Evolutionary conservation across 139 green algal species (phyloP).

Genomic region (Chlamydomonas urium): DNA sequence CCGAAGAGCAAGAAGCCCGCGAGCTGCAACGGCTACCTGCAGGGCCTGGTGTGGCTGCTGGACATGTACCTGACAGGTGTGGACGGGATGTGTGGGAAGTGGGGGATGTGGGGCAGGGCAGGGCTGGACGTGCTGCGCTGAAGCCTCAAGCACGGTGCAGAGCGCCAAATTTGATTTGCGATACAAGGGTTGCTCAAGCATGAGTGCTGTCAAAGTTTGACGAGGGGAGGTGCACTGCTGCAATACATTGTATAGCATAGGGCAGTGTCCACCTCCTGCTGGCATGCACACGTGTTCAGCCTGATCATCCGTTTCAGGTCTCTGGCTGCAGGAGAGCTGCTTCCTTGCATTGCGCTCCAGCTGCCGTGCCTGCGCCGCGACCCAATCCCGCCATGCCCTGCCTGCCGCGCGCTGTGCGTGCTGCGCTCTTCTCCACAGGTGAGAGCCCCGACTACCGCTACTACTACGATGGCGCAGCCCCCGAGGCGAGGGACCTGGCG

Average conservation of each 20-base stretch:
- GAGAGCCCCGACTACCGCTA: constrained; percentile 63
- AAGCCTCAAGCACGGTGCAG: background rate
- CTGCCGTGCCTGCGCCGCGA: background rate
- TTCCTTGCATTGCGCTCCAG: background rate
- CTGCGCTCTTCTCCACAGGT: background rate
- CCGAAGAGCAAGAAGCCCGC: background rate
- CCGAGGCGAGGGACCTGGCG: constrained; percentile 4
- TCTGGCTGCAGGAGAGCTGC: background rate
- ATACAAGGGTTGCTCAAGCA: background rate
- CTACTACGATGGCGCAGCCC: constrained; percentile 26
- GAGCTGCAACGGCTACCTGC: background rate
- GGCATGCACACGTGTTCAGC: background rate
- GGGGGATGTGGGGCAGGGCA: background rate
- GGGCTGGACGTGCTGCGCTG: background rate
- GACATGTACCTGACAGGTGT: constrained; percentile 65
- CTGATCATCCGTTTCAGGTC: background rate
- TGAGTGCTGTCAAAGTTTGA: background rate
- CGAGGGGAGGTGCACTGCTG: too few relatives aligned
- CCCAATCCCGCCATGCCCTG: background rate
- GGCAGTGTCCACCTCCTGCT: background rate
- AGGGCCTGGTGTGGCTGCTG: constrained; percentile 70
- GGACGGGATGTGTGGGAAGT: background rate
- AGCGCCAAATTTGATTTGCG: background rate
- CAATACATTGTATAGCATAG: too few relatives aligned
- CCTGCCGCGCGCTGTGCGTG: background rate